Percentiles rank a stretch among this genome's conserved stretches.
These are phyloP conservation scores for Rosa chinensis DNA, from an alignment of 306 rosid genomes.

Conservation along the genomic window DNA sequence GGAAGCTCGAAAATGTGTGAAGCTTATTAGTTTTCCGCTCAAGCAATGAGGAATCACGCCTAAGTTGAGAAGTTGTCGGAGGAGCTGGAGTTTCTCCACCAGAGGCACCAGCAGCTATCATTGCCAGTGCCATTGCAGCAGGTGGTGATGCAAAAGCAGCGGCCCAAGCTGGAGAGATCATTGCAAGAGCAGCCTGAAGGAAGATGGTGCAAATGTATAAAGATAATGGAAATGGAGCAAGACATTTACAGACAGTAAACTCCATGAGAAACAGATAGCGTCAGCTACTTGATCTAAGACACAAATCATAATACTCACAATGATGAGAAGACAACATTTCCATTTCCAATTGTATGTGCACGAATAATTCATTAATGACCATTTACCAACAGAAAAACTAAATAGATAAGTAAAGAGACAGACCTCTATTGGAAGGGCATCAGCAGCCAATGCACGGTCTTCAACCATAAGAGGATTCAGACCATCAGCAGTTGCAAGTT, in stretches of 20 bases:
- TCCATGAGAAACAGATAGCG: background rate
- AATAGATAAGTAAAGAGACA: background rate
- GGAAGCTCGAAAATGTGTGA: constrained; percentile 91
- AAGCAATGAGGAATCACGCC: constrained; percentile 80
- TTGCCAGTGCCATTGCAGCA: constrained; percentile 98
- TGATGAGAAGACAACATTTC: background rate
- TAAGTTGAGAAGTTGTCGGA: constrained; percentile 50
- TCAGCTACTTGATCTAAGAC: background rate
- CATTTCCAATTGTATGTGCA: background rate
- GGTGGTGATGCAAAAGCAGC: constrained; percentile 99
- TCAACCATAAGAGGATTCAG: constrained; percentile 77
- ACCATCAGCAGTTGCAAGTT: constrained; percentile 90
- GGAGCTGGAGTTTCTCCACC: constrained; percentile 75
- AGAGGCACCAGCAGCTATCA: constrained; percentile 99
- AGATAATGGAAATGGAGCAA: constrained; percentile 3
- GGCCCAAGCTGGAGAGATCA: constrained; percentile 98
- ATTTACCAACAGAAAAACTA: background rate
- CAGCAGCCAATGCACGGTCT: constrained; percentile 69
- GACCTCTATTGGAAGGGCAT: constrained; percentile 82
- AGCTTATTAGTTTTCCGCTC: constrained; percentile 82
- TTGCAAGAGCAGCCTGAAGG: constrained; percentile 83
- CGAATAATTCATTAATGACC: background rate
- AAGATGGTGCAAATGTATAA: constrained; percentile 2
- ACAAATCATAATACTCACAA: background rate
- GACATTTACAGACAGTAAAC: background rate